Conservation (phyloP, 768 basidiomycete genomes). For the Tricholoma bakamatsutake region DNA sequence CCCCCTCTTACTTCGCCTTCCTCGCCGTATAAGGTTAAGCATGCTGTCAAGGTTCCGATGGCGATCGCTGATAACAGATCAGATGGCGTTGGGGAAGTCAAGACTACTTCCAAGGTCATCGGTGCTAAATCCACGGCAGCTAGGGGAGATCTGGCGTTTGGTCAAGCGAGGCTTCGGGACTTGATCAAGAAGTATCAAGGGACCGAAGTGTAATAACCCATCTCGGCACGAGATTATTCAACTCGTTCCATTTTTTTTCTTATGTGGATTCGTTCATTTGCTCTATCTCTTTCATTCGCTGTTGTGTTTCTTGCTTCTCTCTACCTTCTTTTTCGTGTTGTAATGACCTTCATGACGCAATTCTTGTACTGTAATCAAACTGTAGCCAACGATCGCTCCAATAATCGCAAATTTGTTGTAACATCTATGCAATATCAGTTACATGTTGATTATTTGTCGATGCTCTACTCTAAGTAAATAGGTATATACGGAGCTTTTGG, state of each 20-base stretch:
- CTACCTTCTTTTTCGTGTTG: neutral
- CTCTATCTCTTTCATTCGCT: neutral
- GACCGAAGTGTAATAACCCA: conserved; percentile 4
- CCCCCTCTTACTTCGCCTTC: conserved; percentile 23
- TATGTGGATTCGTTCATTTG: neutral
- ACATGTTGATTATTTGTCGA: neutral
- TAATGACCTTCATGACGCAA: neutral
- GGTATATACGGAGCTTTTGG: neutral
- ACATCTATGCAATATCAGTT: neutral
- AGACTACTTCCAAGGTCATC: conserved; percentile 11
- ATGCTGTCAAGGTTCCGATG: conserved; percentile 28
- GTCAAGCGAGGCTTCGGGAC: conserved; percentile 70
- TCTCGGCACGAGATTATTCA: neutral
- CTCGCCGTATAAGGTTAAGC: conserved; percentile 1
- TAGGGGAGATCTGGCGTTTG: conserved; percentile 57
- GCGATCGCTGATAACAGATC: conserved; percentile 26
- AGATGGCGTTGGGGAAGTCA: conserved; percentile 8
- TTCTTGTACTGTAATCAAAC: neutral
- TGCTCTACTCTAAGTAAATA: neutral
- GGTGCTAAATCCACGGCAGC: conserved; percentile 19
- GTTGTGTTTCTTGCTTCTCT: neutral
- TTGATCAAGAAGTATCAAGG: conserved; percentile 80
- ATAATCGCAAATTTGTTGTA: neutral
- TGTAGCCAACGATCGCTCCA: neutral
- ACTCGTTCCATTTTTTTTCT: neutral